Percentiles rank a stretch among this genome's conserved stretches.
These are phyloP conservation scores for Starmerella ratchasimensis DNA, from an alignment of 805 yeast genomes.

Conservation along the genomic window DNA sequence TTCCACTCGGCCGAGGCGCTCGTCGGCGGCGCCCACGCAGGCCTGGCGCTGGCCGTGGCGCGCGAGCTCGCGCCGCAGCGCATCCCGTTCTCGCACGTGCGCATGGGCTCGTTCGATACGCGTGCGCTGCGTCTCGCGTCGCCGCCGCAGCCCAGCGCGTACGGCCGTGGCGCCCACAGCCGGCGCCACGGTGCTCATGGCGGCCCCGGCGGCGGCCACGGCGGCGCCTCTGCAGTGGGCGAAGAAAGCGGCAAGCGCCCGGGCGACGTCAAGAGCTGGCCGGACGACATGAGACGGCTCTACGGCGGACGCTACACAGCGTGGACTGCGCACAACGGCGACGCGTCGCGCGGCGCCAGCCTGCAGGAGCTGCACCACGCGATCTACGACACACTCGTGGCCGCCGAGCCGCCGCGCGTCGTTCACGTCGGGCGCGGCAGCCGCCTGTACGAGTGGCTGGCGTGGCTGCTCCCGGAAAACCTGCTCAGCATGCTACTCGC, in stretches of 20 bases:
- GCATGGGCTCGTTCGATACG: slow-evolving; percentile 36
- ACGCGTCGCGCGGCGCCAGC: slow-evolving; percentile 20
- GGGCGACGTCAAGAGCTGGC: slow-evolving; percentile 32
- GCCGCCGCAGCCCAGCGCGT: slow-evolving; percentile 9
- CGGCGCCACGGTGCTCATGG: neutral
- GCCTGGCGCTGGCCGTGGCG: slow-evolving; percentile 29
- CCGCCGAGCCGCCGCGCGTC: slow-evolving; percentile 22
- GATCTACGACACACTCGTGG: slow-evolving; percentile 24
- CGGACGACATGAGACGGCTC: slow-evolving; percentile 27
- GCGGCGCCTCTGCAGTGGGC: slow-evolving; percentile 24
- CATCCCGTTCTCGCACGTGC: slow-evolving; percentile 33
- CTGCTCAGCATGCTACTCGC: slow-evolving; percentile 13
- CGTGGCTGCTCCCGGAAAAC: slow-evolving; percentile 23
- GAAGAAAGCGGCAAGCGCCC: slow-evolving; percentile 25
- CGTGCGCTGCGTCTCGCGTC: slow-evolving; percentile 12
- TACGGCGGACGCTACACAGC: slow-evolving; percentile 27
- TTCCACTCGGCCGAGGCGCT: slow-evolving; percentile 53
- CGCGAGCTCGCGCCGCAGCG: slow-evolving; percentile 34
- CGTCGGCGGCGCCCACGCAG: slow-evolving; percentile 34
- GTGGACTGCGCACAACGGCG: slow-evolving; percentile 12
- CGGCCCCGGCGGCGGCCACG: neutral
- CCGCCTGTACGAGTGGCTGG: slow-evolving; percentile 22
- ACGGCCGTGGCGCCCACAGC: neutral
- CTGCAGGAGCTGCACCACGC: slow-evolving; percentile 23
- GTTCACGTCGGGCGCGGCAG: slow-evolving; percentile 27